Base-by-base conservation (phyloP, 805 yeast species). In the Schwanniomyces occidentalis region DNA sequence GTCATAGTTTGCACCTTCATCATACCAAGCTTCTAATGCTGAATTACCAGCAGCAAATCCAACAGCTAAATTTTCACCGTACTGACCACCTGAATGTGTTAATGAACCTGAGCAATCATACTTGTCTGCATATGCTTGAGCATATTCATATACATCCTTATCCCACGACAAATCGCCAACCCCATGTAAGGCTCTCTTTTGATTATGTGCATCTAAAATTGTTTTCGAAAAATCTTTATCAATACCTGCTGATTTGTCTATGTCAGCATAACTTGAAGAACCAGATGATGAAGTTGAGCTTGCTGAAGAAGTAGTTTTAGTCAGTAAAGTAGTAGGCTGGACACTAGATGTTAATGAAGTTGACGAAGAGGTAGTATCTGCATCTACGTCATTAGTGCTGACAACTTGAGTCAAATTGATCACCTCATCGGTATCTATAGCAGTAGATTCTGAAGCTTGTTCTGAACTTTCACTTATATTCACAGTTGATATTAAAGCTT, bases 121-220 rank as follows among this genome's bases (percentile, higher is more conserved):
- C 5, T 53, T 32, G 28, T 49, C 37, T 35, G 78, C 71, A 44
- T 62, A 57, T 22, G 31, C 63, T 49, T 53, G 69, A 48, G 95
- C 91, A 46, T 73, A 73, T 5, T 52, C 38, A 30, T 78, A 80
- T 13, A 81, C 56, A 0, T 61, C 62, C 6, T 58, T 48, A 40
- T 72, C 70, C 95, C 95, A 86, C 1, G 56, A 30, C 35, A 86
- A 55, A 5, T 59, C 61, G 3, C 64, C 62, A 9, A 74, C 84
- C 24, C 65, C 54, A 58, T 82, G 88, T 14, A 52, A 46, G 4
- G 73, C 62, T 58, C 90, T 71, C 49, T 72, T 70, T 21, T 54
- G 43, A 61, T 85, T 85, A 65, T 84, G 91, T 44, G 71, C 78
- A 37, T 62, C 65, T 40, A 85, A 67, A 44, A 83, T 75, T 21